Evolutionary conservation across 2,329 filamentous ascomycete genomes (phyloP).

Genomic region (Aspergillus japonicus): DNA sequence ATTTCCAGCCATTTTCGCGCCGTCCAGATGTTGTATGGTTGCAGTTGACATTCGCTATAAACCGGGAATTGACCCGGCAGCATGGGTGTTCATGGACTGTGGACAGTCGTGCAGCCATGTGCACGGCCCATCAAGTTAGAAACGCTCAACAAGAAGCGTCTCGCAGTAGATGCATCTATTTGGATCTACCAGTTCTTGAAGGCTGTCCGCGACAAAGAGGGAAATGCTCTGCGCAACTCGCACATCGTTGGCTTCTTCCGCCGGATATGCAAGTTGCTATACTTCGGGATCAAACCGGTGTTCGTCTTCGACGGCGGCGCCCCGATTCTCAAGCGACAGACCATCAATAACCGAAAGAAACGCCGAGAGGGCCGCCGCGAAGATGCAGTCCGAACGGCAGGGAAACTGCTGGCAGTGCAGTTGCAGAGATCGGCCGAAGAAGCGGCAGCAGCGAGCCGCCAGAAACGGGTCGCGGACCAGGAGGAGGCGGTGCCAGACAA

Average conservation of each 20-base stretch:
- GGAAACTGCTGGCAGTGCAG: slow-evolving; percentile 87
- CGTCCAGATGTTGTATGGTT: slow-evolving; percentile 1
- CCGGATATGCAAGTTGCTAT: slow-evolving; percentile 94
- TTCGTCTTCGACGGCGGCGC: slow-evolving; percentile 98
- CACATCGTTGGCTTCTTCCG: slow-evolving; percentile 98
- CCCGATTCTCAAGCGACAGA: slow-evolving; percentile 84
- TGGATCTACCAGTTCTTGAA: slow-evolving; percentile 99
- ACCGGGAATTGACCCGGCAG: slow-evolving; percentile 11
- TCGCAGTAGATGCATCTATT: slow-evolving; percentile 96
- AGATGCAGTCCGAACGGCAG: slow-evolving; percentile 88
- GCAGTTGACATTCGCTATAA: neutral
- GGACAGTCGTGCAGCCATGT: slow-evolving; percentile 93
- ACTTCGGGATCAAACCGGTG: slow-evolving; percentile 92
- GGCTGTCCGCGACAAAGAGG: slow-evolving; percentile 96
- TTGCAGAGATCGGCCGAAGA: slow-evolving; percentile 90
- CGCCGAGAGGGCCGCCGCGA: slow-evolving; percentile 85
- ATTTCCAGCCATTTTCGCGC: neutral
- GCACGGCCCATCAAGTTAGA: slow-evolving; percentile 94
- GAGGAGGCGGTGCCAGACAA: slow-evolving; percentile 69
- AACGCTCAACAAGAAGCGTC: slow-evolving; percentile 90
- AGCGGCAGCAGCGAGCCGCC: slow-evolving; percentile 66
- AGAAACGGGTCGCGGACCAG: slow-evolving; percentile 41
- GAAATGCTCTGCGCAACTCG: slow-evolving; percentile 91
- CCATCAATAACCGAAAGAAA: slow-evolving; percentile 74
- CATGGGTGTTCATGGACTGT: slow-evolving; percentile 98